Evolutionary conservation across 805 yeast genomes (phyloP).

Genomic region (Saturnispora kantuleensis): DNA sequence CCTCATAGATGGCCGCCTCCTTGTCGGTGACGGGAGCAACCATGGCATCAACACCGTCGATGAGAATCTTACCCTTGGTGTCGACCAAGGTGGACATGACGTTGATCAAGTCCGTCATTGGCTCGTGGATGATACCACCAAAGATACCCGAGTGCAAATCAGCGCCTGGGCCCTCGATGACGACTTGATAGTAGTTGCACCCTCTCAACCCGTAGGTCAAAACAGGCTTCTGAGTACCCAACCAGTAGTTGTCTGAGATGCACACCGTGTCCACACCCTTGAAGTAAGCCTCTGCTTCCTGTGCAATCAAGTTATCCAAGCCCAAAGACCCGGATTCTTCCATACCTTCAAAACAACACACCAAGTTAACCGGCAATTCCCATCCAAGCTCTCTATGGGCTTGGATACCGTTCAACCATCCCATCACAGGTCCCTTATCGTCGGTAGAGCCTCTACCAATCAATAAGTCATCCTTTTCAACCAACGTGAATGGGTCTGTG

Average conservation of each 20-base stretch:
- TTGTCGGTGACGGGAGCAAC: conserved; percentile 84
- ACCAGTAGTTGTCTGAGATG: conserved; percentile 96
- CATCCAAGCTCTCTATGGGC: conserved; percentile 80
- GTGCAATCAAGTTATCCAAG: conserved; percentile 69
- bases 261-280: conserved; percentile 89
- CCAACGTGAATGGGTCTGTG: conserved; percentile 78
- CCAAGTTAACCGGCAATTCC: conserved; percentile 87
- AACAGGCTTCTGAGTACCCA: conserved; percentile 94
- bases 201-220: conserved; percentile 97
- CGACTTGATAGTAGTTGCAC: conserved; percentile 81
- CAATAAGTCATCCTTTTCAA: conserved; percentile 58
- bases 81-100: conserved; percentile 72
- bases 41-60: conserved; percentile 88
- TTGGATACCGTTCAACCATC: conserved; percentile 89
- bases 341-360: conserved; percentile 97
- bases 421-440: conserved; percentile 96
- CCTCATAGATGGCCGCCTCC: conserved; percentile 72
- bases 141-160: conserved; percentile 96
- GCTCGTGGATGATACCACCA: conserved; percentile 96
- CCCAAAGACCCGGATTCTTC: conserved; percentile 97
- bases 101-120: conserved; percentile 85
- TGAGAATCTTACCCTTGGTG: conserved; percentile 68
- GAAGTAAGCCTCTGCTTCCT: conserved; percentile 74
- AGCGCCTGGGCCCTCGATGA: conserved; percentile 85
- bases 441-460: conserved; percentile 95